Conservation (phyloP, 768 basidiomycete genomes). For the Nevesoporus exiguus region DNA sequence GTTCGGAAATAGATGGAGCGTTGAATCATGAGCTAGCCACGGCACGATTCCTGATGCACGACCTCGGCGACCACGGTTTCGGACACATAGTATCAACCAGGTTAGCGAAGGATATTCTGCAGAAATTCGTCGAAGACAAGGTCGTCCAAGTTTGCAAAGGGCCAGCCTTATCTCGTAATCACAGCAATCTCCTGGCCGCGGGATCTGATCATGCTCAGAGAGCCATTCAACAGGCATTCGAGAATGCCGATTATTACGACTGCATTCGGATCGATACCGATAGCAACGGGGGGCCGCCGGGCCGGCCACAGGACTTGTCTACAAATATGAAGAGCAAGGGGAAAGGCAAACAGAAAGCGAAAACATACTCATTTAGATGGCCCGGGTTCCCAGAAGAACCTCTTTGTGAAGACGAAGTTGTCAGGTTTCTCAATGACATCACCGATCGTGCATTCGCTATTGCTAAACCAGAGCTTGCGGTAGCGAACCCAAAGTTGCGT, state of each 20-base stretch:
- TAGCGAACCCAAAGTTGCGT: background rate
- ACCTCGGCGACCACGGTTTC: constrained; percentile 12
- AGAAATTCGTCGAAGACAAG: background rate
- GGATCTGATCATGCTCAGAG: background rate
- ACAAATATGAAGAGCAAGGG: too few relatives aligned
- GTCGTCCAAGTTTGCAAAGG: background rate
- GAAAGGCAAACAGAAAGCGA: too few relatives aligned
- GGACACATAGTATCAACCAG: background rate
- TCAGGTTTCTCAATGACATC: constrained; percentile 5
- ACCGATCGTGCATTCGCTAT: constrained; percentile 5
- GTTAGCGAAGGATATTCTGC: background rate
- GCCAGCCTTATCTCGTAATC: too few relatives aligned
- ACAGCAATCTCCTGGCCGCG: background rate
- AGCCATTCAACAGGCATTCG: constrained; percentile 5
- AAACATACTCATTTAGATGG: too few relatives aligned
- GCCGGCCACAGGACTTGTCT: background rate
- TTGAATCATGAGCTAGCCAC: constrained; percentile 5
- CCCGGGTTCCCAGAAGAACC: background rate
- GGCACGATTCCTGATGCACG: constrained; percentile 4
- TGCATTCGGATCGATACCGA: background rate
- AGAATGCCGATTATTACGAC: background rate
- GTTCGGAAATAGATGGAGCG: background rate
- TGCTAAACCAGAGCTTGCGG: background rate
- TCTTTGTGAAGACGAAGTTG: constrained; percentile 1
- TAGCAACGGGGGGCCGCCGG: too few relatives aligned